Base-by-base conservation (phyloP, 305 asterid species). In the Ilex paraguariensis region DNA sequence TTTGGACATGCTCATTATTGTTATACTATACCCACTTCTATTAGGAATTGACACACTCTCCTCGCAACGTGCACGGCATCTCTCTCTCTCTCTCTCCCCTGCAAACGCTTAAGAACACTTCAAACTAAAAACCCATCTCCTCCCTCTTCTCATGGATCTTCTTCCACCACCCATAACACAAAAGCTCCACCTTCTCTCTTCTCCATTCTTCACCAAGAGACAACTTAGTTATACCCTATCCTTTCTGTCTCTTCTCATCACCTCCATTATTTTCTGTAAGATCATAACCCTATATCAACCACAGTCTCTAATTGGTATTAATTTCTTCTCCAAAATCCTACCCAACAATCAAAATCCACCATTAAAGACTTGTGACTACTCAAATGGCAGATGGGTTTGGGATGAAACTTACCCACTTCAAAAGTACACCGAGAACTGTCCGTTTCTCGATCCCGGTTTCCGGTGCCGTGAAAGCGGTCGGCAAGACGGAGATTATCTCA, bases 391-490 rank as follows among this genome's bases (percentile, higher is more conserved):
- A 7, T 92, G 98, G 98, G 76, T 87, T 59, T 63, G 82, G 80
- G 93, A 92, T 42, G 85, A 83, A 33, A 70, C 12, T 13, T 81
- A 59, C 56, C 73, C 87, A 21, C 39, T 59, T 36, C 61, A 32
- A 21, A 66, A 72, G 28, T 92, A 92, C 70, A 10, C 72, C 6
- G 98, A 92, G 74, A 62, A 71, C 3, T 92, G 98, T 84, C 91
- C 89, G 2, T 92, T 88, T 67, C 57, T 92, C 64, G 98, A 92
- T 69, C 91, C 93, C 0, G 97, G 97, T 2, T 92, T 91, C 63
- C 86, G 91, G 7, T 91, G 98, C 78, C 82, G 50, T 30, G 56
- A 6, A 7, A 88, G 70, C 49, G 98, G 98, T 3, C 64, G 98
- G 13, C 61, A 13, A 1, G 90, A 91, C 59, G 54, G 60, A 11